Evolutionary conservation across 2,329 filamentous ascomycete genomes (phyloP).

Genomic region (Phoma sp.): DNA sequence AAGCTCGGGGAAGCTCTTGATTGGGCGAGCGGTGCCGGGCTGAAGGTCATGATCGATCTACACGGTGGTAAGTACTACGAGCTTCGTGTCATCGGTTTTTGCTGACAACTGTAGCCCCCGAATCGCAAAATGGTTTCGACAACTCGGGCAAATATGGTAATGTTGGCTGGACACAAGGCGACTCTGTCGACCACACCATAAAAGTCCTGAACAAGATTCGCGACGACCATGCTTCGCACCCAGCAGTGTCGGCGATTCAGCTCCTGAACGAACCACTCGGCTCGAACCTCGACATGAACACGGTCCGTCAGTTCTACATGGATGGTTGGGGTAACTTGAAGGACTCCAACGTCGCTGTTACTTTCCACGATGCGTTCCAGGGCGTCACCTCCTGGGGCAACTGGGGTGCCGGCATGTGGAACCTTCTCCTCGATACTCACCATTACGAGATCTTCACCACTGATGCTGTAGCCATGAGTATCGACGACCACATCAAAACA

Average conservation of each 20-base stretch:
- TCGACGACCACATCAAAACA: slow-evolving; percentile 48
- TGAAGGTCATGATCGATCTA: slow-evolving; percentile 72
- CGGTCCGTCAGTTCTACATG: slow-evolving; percentile 55
- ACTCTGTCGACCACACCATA: slow-evolving; percentile 50
- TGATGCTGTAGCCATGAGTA: slow-evolving; percentile 46
- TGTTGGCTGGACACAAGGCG: slow-evolving; percentile 55
- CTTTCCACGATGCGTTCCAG: slow-evolving; percentile 57
- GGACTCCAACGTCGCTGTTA: slow-evolving; percentile 51
- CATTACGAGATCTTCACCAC: slow-evolving; percentile 57
- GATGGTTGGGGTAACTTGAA: slow-evolving; percentile 56
- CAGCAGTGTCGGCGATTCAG: slow-evolving; percentile 55
- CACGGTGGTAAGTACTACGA: slow-evolving; percentile 63
- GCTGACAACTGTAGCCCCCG: slow-evolving; percentile 53
- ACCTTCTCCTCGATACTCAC: slow-evolving; percentile 55
- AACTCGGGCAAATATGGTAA: slow-evolving; percentile 63
- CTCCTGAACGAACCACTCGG: slow-evolving; percentile 58
- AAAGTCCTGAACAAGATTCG: slow-evolving; percentile 55
- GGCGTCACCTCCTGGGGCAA: slow-evolving; percentile 53
- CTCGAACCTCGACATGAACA: slow-evolving; percentile 50
- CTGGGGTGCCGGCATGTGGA: slow-evolving; percentile 54
- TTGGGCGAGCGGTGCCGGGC: slow-evolving; percentile 63
- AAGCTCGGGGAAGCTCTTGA: slow-evolving; percentile 63
- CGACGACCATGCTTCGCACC: slow-evolving; percentile 53
- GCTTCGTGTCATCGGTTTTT: neutral
- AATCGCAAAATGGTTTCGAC: slow-evolving; percentile 72